phyloP scores from a whole-genome alignment of 306 rosid species.

The Canavalia gladiata region DNA sequence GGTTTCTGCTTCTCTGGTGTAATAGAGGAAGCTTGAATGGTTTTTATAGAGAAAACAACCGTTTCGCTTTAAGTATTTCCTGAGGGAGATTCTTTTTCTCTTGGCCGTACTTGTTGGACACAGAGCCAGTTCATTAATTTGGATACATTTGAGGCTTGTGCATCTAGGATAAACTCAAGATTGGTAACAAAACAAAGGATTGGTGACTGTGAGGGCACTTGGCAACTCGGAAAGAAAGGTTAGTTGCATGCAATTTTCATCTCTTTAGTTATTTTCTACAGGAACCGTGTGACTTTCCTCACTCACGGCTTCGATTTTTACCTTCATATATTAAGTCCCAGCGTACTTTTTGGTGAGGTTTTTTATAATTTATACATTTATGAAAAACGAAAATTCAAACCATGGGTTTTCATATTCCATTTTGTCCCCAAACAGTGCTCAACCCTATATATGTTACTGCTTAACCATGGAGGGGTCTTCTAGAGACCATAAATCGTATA shows the following conservation, averaged over 20 bases:
- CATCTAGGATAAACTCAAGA: neutral
- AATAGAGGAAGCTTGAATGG: neutral
- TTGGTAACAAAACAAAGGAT: constrained; percentile 36
- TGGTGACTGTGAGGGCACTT: constrained; percentile 48
- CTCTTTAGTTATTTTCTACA: neutral
- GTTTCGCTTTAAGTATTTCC: neutral
- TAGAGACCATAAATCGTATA: too few relatives aligned
- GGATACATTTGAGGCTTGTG: constrained; percentile 29
- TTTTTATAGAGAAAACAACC: neutral
- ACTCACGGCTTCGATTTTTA: constrained; percentile 27
- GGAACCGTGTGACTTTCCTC: constrained; percentile 38
- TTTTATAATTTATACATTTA: neutral
- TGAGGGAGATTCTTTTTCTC: constrained; percentile 26
- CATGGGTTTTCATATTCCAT: neutral
- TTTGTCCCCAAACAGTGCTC: neutral
- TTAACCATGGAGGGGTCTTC: too few relatives aligned
- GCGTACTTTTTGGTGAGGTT: neutral
- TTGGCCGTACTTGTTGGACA: neutral
- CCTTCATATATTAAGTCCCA: neutral
- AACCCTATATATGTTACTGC: too few relatives aligned
- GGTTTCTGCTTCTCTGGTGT: neutral
- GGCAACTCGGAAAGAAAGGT: constrained; percentile 38
- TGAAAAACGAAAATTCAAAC: neutral
- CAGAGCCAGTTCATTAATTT: constrained; percentile 5
- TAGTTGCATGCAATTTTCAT: constrained; percentile 36